A percentile compares a stretch with the other conserved stretches of the same genome.
These are phyloP conservation scores for Tylopilus sp. DNA, from an alignment of 768 basidiomycete genomes.

Conservation along the genomic window DNA sequence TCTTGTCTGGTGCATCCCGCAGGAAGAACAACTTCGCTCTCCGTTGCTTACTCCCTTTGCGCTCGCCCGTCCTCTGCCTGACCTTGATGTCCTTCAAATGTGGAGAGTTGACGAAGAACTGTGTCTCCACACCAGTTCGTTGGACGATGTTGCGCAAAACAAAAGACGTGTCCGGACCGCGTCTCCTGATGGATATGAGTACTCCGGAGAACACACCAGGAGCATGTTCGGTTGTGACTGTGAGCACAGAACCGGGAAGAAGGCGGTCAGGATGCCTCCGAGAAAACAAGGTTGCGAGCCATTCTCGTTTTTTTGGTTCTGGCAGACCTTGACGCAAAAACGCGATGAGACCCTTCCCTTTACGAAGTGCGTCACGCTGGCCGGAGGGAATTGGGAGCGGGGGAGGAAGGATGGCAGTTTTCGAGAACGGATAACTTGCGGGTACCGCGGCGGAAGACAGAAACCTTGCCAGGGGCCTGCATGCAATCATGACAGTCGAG, in stretches of 20 bases:
- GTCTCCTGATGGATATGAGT: constrained; percentile 75
- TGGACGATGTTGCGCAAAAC: constrained; percentile 86
- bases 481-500: constrained; percentile 10
- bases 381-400: constrained; percentile 35
- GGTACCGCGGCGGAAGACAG: constrained; percentile 22
- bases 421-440: constrained; percentile 67
- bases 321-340: constrained; percentile 65
- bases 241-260: constrained; percentile 82
- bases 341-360: constrained; percentile 78
- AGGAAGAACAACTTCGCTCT: constrained; percentile 82
- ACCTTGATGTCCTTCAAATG: constrained; percentile 85
- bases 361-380: constrained; percentile 45
- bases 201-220: constrained; percentile 88
- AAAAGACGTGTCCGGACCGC: constrained; percentile 87
- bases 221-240: constrained; percentile 71
- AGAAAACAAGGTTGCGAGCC: constrained; percentile 70
- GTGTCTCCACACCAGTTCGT: constrained; percentile 91
- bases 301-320: constrained; percentile 63
- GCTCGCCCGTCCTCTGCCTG: constrained; percentile 53
- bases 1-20: constrained; percentile 79
- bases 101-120: constrained; percentile 83
- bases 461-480: constrained; percentile 15
- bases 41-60: constrained; percentile 53
- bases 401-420: constrained; percentile 53
- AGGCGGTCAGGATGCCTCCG: constrained; percentile 65